phyloP scores from a whole-genome alignment of 1,284 basidiomycete genomes.

The Leccinum pachyderme region DNA sequence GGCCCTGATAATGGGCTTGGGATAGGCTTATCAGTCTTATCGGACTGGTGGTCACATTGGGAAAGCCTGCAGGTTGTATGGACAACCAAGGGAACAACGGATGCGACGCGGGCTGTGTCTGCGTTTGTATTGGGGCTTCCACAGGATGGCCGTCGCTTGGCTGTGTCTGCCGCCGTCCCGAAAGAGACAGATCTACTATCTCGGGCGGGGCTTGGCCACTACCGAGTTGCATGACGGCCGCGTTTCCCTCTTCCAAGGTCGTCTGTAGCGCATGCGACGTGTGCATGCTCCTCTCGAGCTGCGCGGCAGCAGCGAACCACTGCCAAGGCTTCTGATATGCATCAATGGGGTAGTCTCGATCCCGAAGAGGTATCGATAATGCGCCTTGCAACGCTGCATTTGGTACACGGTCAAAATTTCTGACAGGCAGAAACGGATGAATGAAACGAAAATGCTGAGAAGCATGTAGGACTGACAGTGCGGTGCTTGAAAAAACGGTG shows the following conservation, averaged over 20 bases:
- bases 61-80: background rate
- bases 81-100: background rate
- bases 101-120: constrained; percentile 1
- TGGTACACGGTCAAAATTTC: background rate
- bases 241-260: background rate
- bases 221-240: background rate
- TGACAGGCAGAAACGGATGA: constrained; percentile 1
- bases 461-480: constrained; percentile 14
- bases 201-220: constrained; percentile 20
- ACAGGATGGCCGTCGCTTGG: constrained; percentile 23
- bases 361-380: background rate
- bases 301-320: background rate
- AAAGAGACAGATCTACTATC: background rate
- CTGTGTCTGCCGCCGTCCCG: background rate
- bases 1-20: background rate
- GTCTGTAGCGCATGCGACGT: constrained; percentile 1
- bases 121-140: constrained; percentile 3
- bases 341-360: background rate
- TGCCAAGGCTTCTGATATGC: background rate
- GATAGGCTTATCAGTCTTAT: background rate
- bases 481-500: background rate
- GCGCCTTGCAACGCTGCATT: background rate
- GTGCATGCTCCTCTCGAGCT: background rate
- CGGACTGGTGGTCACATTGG: background rate
- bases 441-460: background rate